A percentile compares a stretch with the other conserved stretches of the same genome.
Evolutionary conservation across 2,329 filamentous ascomycete genomes (phyloP).

Genomic region (Aspergillus pseudotamarii): DNA sequence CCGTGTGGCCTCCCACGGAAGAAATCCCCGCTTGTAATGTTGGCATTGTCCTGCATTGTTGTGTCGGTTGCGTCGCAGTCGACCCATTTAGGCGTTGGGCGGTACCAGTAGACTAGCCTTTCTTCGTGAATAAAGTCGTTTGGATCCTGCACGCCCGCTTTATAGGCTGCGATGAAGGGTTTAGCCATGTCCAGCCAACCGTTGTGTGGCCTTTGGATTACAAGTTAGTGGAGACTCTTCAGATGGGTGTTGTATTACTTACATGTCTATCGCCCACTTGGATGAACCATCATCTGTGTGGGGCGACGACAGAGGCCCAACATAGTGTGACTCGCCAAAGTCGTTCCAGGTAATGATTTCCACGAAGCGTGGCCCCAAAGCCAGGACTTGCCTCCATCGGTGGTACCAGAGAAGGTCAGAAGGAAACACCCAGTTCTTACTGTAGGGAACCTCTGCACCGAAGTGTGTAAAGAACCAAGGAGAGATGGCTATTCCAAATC

Average conservation of each 20-base stretch:
- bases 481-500: conserved; percentile 35
- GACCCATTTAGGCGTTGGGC: conserved; percentile 50
- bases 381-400: conserved; percentile 46
- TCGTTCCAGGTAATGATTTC: conserved; percentile 55
- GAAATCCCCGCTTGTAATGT: conserved; percentile 52
- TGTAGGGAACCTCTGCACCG: conserved; percentile 47
- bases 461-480: conserved; percentile 58
- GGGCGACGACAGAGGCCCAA: conserved; percentile 49
- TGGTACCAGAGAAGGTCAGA: conserved; percentile 49
- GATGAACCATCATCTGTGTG: conserved; percentile 43
- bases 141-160: conserved; percentile 43
- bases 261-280: conserved; percentile 53
- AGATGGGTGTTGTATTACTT: not conserved
- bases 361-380: conserved; percentile 51
- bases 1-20: conserved; percentile 56
- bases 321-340: conserved; percentile 60
- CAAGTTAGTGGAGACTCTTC: not conserved
- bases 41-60: conserved; percentile 43
- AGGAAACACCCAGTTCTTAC: conserved; percentile 57
- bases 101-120: conserved; percentile 60
- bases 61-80: conserved; percentile 58
- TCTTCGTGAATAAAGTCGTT: conserved; percentile 49
- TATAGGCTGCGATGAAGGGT: conserved; percentile 58
- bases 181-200: conserved; percentile 58
- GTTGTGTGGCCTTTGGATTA: conserved; percentile 47